Percentiles rank a stretch among this genome's conserved stretches.
phyloP scores from a whole-genome alignment of 2,329 filamentous ascomycete genomes.

The Verticillium zaregamsianum region DNA sequence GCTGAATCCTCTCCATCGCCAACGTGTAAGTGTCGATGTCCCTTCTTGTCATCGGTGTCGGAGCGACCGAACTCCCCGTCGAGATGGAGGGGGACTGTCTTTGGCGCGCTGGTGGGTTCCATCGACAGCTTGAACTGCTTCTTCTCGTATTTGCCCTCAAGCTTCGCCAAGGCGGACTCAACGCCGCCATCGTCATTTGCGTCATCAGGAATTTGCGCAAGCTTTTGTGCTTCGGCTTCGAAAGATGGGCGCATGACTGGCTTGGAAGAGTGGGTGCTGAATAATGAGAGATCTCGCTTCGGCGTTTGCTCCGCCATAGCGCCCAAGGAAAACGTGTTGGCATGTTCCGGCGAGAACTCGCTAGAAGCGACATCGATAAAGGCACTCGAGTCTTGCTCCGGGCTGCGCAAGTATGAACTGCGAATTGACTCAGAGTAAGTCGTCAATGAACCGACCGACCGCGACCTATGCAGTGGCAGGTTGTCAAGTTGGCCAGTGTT shows the following conservation, averaged over 20 bases:
- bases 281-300: constrained; percentile 45
- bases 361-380: constrained; percentile 41
- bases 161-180: constrained; percentile 85
- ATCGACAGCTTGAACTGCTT: constrained; percentile 37
- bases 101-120: constrained; percentile 24
- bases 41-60: constrained; percentile 28
- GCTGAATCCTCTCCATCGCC: constrained; percentile 32
- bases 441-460: constrained; percentile 55
- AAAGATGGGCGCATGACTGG: constrained; percentile 71
- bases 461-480: constrained; percentile 44
- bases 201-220: constrained; percentile 86
- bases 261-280: constrained; percentile 59
- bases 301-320: constrained; percentile 48
- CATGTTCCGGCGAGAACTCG: constrained; percentile 31
- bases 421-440: constrained; percentile 57
- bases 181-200: constrained; percentile 75
- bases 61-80: not conserved
- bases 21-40: constrained; percentile 42
- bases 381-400: constrained; percentile 30
- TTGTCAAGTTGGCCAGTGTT: constrained; percentile 60
- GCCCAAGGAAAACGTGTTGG: constrained; percentile 52
- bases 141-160: constrained; percentile 80
- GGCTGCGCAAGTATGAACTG: constrained; percentile 50
- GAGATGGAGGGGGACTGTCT: constrained; percentile 3
- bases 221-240: constrained; percentile 79